Evolutionary conservation across 2,329 filamentous ascomycete species (phyloP).

Genomic region (Aureobasidium namibiae): DNA sequence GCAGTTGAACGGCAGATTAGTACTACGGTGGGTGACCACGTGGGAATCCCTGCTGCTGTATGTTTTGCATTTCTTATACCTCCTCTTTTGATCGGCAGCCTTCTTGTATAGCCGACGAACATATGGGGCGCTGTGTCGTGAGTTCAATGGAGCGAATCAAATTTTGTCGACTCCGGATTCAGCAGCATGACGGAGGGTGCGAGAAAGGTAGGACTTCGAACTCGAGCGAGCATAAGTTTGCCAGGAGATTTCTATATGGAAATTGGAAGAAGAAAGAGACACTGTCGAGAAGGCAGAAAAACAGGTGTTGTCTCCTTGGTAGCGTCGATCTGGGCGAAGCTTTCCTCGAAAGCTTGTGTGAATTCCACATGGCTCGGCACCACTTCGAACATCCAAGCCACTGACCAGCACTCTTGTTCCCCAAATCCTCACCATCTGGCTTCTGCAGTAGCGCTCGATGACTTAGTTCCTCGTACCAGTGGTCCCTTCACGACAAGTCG

Average conservation of each 20-base stretch:
- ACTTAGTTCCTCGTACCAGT: neutral
- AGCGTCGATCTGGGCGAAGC: neutral
- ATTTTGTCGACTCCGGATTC: too few relatives aligned
- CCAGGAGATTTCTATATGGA: too few relatives aligned
- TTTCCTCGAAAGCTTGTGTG: neutral
- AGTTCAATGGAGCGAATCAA: too few relatives aligned
- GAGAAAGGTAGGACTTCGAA: too few relatives aligned
- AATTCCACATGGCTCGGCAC: neutral
- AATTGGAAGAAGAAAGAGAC: too few relatives aligned
- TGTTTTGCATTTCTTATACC: neutral
- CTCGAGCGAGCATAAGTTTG: too few relatives aligned
- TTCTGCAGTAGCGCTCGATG: neutral
- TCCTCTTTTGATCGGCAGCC: neutral
- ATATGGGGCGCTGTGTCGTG: too few relatives aligned
- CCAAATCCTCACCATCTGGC: neutral
- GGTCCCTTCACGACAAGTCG: neutral
- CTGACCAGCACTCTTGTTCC: neutral
- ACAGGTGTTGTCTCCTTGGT: neutral
- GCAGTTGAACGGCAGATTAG: too few relatives aligned
- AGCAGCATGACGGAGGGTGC: too few relatives aligned
- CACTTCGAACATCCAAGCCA: neutral
- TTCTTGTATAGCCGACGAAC: neutral
- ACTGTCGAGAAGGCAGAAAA: too few relatives aligned
- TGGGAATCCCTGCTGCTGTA: too few relatives aligned
- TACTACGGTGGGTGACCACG: too few relatives aligned